A percentile compares a stretch with the other conserved stretches of the same genome.
These are phyloP conservation scores for Lactifluus pinguis DNA, from an alignment of 768 basidiomycete species.

Conservation along the genomic window DNA sequence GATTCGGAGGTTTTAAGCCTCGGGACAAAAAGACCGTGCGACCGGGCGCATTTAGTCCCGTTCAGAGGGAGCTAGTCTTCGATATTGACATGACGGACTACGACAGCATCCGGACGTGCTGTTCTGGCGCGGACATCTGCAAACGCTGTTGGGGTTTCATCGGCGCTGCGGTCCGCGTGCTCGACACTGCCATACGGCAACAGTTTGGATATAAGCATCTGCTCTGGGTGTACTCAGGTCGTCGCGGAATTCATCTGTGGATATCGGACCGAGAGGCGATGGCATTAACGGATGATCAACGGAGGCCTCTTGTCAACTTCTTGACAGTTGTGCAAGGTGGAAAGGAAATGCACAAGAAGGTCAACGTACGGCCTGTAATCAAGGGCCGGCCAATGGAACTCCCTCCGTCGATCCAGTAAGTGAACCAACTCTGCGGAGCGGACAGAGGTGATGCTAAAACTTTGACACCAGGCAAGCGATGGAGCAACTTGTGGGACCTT, in stretches of 20 bases:
- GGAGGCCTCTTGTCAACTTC: conserved; percentile 79
- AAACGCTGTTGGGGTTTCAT: conserved; percentile 93
- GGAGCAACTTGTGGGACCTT: conserved; percentile 46
- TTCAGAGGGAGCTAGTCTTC: conserved; percentile 88
- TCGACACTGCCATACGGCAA: conserved; percentile 69
- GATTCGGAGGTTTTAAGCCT: conserved; percentile 45
- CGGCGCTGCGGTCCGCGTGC: conserved; percentile 78
- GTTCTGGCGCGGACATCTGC: conserved; percentile 86
- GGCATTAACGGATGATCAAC: conserved; percentile 84
- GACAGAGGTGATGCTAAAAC: background rate
- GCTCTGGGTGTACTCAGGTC: conserved; percentile 97
- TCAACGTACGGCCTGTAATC: conserved; percentile 53
- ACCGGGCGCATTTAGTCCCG: conserved; percentile 57
- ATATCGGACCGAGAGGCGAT: conserved; percentile 85
- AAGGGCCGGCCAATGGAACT: conserved; percentile 31
- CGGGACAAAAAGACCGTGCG: conserved; percentile 80
- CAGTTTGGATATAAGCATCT: conserved; percentile 89
- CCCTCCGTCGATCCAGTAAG: conserved; percentile 67
- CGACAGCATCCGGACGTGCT: conserved; percentile 91
- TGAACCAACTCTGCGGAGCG: background rate
- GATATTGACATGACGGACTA: conserved; percentile 99
- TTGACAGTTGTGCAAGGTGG: conserved; percentile 77
- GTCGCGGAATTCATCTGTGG: conserved; percentile 98
- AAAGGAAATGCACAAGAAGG: conserved; percentile 72
- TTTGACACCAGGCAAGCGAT: conserved; percentile 22